Conservation (phyloP, 2,329 filamentous ascomycete species). For the Aspergillus brasiliensis region DNA sequence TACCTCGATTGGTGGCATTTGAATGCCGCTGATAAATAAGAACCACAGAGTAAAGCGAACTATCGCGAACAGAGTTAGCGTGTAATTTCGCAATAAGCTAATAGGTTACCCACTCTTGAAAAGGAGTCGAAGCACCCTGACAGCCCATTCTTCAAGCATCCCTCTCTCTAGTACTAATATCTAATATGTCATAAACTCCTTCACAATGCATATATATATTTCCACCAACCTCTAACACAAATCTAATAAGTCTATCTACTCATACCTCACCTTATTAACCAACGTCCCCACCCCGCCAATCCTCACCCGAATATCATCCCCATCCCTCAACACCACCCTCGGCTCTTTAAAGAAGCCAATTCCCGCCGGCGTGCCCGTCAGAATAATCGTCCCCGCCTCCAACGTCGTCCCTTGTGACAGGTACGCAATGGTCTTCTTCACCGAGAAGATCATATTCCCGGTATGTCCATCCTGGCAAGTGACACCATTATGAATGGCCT, state of each 20-base stretch:
- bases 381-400: conserved; percentile 41
- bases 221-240: too few species aligned
- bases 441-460: conserved; percentile 44
- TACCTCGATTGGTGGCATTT: too few species aligned
- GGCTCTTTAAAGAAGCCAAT: conserved; percentile 47
- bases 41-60: too few species aligned
- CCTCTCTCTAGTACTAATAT: background rate
- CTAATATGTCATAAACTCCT: too few species aligned
- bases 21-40: too few species aligned
- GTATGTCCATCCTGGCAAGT: conserved; percentile 32
- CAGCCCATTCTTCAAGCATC: background rate
- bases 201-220: too few species aligned
- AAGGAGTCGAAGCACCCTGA: too few species aligned
- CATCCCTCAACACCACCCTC: conserved; percentile 40
- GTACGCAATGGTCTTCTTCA: conserved; percentile 40
- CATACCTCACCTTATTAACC: conserved; percentile 43
- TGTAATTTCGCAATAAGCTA: too few species aligned
- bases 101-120: too few species aligned
- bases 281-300: conserved; percentile 43
- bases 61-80: too few species aligned
- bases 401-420: conserved; percentile 44
- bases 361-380: conserved; percentile 46
- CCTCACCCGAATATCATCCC: conserved; percentile 44
- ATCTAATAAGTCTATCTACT: too few species aligned
- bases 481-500: conserved; percentile 38